Evolutionary conservation across 306 rosid genomes (phyloP).

Genomic region (Fragaria iinumae): DNA sequence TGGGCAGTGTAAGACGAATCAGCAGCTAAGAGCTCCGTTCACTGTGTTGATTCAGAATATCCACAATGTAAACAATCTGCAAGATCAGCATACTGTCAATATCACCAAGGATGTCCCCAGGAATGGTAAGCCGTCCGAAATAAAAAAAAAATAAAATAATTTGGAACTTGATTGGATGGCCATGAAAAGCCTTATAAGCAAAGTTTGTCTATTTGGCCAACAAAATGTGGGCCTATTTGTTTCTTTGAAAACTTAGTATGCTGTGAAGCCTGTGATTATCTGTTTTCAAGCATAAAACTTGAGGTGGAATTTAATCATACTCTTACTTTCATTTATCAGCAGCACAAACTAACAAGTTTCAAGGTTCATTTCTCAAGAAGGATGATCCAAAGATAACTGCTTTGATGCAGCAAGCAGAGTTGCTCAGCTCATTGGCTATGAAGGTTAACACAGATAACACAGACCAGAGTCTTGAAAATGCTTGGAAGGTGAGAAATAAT

Average conservation of each 20-base stretch:
- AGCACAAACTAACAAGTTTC: constrained; percentile 54
- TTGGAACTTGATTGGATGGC: constrained; percentile 18
- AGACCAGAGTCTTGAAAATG: constrained; percentile 93
- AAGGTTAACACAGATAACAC: constrained; percentile 80
- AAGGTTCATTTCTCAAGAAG: constrained; percentile 75
- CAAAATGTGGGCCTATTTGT: constrained; percentile 23
- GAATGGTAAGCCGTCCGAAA: constrained; percentile 48
- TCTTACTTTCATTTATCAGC: constrained; percentile 36
- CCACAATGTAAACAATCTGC: constrained; percentile 46
- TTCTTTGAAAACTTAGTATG: constrained; percentile 7
- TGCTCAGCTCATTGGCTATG: constrained; percentile 81
- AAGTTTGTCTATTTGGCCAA: constrained; percentile 2
- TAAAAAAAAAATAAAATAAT: constrained; percentile 17
- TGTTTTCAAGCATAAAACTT: background rate
- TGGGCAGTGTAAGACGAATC: constrained; percentile 49
- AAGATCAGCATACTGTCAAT: constrained; percentile 43
- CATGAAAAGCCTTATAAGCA: background rate
- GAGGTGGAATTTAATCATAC: constrained; percentile 11
- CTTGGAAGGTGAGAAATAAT: constrained; percentile 86
- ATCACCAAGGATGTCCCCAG: constrained; percentile 39
- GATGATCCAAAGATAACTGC: constrained; percentile 81
- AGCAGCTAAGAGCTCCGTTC: constrained; percentile 70
- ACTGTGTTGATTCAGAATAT: constrained; percentile 78
- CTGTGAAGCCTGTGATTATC: constrained; percentile 10
- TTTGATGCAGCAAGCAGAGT: constrained; percentile 93